Percentiles rank a stretch among this genome's conserved stretches.
phyloP scores from a whole-genome alignment of 108 stramenopile species.

The Pseudonitzschia multiseries region DNA sequence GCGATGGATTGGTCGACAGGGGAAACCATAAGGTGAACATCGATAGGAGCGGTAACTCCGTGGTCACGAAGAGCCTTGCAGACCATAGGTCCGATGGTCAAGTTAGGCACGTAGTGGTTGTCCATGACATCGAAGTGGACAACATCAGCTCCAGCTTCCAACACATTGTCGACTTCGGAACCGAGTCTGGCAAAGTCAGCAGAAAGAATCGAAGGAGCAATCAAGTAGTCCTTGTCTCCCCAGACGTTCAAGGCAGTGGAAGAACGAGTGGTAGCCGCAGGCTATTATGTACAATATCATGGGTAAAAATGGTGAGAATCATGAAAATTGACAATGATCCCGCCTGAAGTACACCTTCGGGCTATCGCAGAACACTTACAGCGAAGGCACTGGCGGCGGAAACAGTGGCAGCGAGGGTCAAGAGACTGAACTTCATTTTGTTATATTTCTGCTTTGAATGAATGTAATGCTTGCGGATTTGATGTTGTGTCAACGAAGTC shows the following conservation, averaged over 20 bases:
- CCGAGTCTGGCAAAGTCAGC: slow-evolving; percentile 97
- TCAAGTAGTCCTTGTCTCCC: slow-evolving; percentile 95
- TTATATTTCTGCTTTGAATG: background rate
- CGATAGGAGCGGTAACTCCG: slow-evolving; percentile 97
- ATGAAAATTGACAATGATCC: too few species aligned
- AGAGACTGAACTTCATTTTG: slow-evolving; percentile 73
- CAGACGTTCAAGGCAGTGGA: slow-evolving; percentile 71
- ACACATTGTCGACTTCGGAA: slow-evolving; percentile 96
- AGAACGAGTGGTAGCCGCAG: slow-evolving; percentile 25
- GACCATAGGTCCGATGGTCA: slow-evolving; percentile 99
- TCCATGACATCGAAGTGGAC: slow-evolving; percentile 99
- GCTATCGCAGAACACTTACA: slow-evolving; percentile 54
- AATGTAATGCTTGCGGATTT: background rate
- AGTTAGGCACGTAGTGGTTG: slow-evolving; percentile 98
- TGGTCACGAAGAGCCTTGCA: slow-evolving; percentile 98
- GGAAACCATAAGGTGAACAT: slow-evolving; percentile 98
- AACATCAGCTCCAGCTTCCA: slow-evolving; percentile 97
- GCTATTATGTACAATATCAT: slow-evolving; percentile 2
- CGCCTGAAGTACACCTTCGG: too few species aligned
- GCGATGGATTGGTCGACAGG: slow-evolving; percentile 92
- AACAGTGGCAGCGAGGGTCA: slow-evolving; percentile 55
- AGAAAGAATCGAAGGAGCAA: slow-evolving; percentile 98
- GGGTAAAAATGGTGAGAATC: background rate
- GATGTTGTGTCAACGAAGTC: background rate
- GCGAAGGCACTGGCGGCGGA: slow-evolving; percentile 66